Evolutionary conservation across 371 early-diverging fungal genomes (phyloP).

Genomic region (Rhizomucor miehei): DNA sequence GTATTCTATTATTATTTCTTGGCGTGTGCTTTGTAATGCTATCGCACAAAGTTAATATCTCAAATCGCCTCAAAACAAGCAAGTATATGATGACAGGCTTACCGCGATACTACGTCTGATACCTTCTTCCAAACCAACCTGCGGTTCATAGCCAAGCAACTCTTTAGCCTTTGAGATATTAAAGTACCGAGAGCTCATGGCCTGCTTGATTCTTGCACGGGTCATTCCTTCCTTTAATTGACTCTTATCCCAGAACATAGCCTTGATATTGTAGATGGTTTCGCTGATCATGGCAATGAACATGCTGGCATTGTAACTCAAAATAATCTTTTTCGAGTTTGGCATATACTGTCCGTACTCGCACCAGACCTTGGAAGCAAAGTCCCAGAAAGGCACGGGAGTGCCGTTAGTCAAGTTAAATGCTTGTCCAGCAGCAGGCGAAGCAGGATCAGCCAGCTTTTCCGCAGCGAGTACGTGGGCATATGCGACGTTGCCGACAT

Average conservation of each 20-base stretch:
- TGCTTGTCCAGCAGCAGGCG: constrained; percentile 62
- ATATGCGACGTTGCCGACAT: constrained; percentile 90
- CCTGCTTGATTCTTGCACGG: constrained; percentile 64
- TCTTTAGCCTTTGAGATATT: constrained; percentile 77
- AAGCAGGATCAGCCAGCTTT: constrained; percentile 50
- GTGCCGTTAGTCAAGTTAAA: constrained; percentile 93
- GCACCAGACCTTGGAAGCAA: constrained; percentile 67
- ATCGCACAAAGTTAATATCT: neutral
- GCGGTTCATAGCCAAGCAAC: constrained; percentile 77
- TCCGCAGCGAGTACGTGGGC: constrained; percentile 89
- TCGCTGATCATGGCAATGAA: constrained; percentile 56
- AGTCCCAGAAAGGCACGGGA: constrained; percentile 93
- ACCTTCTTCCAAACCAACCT: constrained; percentile 73
- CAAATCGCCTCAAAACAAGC: neutral
- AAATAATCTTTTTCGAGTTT: constrained; percentile 39
- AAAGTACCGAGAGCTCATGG: constrained; percentile 77
- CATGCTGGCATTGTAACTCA: constrained; percentile 44
- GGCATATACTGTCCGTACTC: constrained; percentile 50
- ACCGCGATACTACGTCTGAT: constrained; percentile 42
- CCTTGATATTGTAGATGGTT: constrained; percentile 44
- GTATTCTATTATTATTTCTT: too few relatives aligned
- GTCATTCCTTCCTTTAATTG: constrained; percentile 59
- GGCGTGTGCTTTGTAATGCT: constrained; percentile 5
- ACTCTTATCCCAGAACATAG: constrained; percentile 41
- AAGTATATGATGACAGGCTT: constrained; percentile 9